Evolutionary conservation across 345 rosid genomes (phyloP).

Genomic region (Zanthoxylum bungeanum): DNA sequence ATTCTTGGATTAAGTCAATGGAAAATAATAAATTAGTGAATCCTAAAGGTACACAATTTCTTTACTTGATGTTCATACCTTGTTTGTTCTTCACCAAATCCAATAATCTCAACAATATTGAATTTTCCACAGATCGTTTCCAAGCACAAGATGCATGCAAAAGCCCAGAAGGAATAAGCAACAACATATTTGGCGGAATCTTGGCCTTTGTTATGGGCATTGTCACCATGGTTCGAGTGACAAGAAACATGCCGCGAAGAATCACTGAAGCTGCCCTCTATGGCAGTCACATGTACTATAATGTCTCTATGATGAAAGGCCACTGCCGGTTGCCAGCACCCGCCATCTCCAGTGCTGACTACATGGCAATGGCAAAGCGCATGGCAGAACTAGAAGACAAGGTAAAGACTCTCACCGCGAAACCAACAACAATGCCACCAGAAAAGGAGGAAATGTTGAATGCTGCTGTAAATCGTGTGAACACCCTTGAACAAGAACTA

Average conservation of each 20-base stretch:
- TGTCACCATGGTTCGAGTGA: constrained; percentile 50
- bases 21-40: constrained; percentile 13
- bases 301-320: constrained; percentile 26
- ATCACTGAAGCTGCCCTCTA: constrained; percentile 48
- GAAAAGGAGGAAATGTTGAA: constrained; percentile 73
- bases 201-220: constrained; percentile 63
- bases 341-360: constrained; percentile 43
- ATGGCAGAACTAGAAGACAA: constrained; percentile 73
- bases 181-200: constrained; percentile 39
- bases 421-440: constrained; percentile 36
- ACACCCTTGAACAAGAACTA: constrained; percentile 56
- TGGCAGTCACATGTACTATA: constrained; percentile 34
- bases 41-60: constrained; percentile 18
- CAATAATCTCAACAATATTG: background rate
- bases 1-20: constrained; percentile 30
- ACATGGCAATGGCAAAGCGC: constrained; percentile 59
- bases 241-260: constrained; percentile 56
- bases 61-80: background rate
- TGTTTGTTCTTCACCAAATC: background rate
- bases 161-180: constrained; percentile 19
- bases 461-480: constrained; percentile 54
- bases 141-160: constrained; percentile 9
- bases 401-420: constrained; percentile 36
- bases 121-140: constrained; percentile 10
- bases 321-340: constrained; percentile 26